These are phyloP conservation scores for Starmerella asiatica DNA, from an alignment of 805 yeast genomes.

Conservation along the genomic window DNA sequence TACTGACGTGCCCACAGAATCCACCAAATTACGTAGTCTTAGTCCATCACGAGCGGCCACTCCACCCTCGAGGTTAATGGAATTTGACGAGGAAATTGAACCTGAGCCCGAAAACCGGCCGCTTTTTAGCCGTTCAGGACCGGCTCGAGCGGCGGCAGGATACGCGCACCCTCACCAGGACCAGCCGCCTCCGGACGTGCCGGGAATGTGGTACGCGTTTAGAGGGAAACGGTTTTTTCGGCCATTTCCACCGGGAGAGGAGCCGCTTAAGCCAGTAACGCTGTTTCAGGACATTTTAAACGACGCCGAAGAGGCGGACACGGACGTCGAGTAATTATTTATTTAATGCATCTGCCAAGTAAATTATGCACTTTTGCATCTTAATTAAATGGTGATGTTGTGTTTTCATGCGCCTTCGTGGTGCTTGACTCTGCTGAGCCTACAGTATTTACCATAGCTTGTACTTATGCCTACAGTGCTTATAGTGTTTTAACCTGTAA, in stretches of 20 bases:
- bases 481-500: too few relatives aligned
- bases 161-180: conserved; percentile 16
- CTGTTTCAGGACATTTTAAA: conserved; percentile 9
- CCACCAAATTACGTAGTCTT: background rate
- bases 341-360: background rate
- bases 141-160: background rate
- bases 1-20: background rate
- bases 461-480: too few relatives aligned
- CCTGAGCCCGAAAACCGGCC: background rate
- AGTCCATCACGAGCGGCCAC: background rate
- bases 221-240: conserved; percentile 29
- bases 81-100: background rate
- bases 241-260: conserved; percentile 24
- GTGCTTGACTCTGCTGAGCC: too few relatives aligned
- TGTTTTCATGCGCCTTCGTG: too few relatives aligned
- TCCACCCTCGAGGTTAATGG: background rate
- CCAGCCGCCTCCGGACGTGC: conserved; percentile 20
- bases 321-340: conserved; percentile 11
- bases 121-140: background rate
- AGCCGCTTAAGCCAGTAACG: conserved; percentile 17
- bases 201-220: conserved; percentile 30
- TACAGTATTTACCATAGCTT: too few relatives aligned
- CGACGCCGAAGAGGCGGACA: conserved; percentile 10
- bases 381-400: too few relatives aligned
- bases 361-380: too few relatives aligned